Percentiles rank a stretch among this genome's conserved stretches.
Evolutionary conservation across 306 rosid species (phyloP).

Genomic region (Sindora glabra): DNA sequence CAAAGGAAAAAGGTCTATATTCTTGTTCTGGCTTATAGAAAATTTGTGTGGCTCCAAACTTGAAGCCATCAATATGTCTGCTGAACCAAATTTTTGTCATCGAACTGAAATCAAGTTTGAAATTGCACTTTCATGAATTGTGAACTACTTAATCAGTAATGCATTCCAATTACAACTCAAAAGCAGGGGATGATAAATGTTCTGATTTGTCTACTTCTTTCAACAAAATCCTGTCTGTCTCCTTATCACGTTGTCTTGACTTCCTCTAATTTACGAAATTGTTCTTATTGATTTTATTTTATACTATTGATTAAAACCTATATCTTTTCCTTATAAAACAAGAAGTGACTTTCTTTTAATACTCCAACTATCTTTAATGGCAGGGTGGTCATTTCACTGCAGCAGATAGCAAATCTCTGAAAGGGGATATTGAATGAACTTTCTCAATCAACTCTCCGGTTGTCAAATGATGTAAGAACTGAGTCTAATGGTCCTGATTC

Average conservation of each 20-base stretch:
- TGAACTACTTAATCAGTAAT: neutral
- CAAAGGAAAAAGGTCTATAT: too few relatives aligned
- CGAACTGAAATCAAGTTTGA: too few relatives aligned
- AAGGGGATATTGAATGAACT: neutral
- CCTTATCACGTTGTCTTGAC: too few relatives aligned
- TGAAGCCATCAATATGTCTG: too few relatives aligned
- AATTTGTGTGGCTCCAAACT: too few relatives aligned
- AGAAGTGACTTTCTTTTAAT: neutral
- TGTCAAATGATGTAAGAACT: neutral
- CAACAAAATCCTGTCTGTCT: too few relatives aligned
- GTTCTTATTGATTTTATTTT: neutral
- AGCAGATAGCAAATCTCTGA: conserved; percentile 7
- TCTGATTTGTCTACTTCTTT: conserved; percentile 3
- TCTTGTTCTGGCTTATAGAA: too few relatives aligned
- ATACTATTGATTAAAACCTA: neutral
- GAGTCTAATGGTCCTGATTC: too few relatives aligned
- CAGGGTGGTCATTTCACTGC: conserved; percentile 14
- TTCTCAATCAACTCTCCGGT: neutral
- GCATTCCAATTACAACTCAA: conserved; percentile 1
- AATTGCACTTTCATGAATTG: neutral
- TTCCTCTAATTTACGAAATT: neutral
- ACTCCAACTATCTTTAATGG: conserved; percentile 6
- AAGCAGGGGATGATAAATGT: neutral
- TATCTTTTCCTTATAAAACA: neutral
- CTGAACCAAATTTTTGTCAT: too few relatives aligned